Percentiles rank a stretch among this genome's conserved stretches.
phyloP scores from a whole-genome alignment of 108 stramenopile species.

The Epithemia pelagica region DNA sequence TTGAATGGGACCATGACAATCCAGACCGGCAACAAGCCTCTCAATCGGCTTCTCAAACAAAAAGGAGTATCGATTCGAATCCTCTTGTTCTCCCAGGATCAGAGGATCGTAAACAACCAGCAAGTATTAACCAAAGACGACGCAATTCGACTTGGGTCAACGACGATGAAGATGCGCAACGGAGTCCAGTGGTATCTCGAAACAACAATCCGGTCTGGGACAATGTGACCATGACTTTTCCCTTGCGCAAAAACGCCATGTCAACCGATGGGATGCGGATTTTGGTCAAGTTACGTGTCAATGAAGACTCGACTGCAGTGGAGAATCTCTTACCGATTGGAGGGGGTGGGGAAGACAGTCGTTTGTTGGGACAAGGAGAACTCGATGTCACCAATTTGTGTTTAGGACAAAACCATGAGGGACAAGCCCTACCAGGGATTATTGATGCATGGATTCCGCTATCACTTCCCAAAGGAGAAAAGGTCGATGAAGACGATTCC shows the following conservation, averaged over 20 bases:
- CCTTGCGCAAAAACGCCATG: slow-evolving; percentile 52
- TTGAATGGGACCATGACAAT: neutral
- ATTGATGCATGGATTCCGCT: slow-evolving; percentile 67
- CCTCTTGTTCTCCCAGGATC: neutral
- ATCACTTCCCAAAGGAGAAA: slow-evolving; percentile 7
- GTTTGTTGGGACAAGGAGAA: slow-evolving; percentile 55
- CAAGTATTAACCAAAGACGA: neutral
- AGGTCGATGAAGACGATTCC: slow-evolving; percentile 5
- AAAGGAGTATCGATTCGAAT: neutral
- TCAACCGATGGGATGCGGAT: slow-evolving; percentile 37
- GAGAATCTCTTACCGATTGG: slow-evolving; percentile 42
- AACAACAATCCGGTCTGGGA: slow-evolving; percentile 72
- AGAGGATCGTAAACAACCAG: neutral
- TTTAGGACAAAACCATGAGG: slow-evolving; percentile 36
- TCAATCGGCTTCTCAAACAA: neutral
- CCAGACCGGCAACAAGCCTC: neutral
- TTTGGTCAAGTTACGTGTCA: slow-evolving; percentile 43
- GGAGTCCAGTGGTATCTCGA: slow-evolving; percentile 38
- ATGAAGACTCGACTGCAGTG: slow-evolving; percentile 59
- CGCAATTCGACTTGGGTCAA: slow-evolving; percentile 1
- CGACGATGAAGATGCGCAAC: slow-evolving; percentile 1
- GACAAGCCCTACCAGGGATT: slow-evolving; percentile 28
- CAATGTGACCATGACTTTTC: slow-evolving; percentile 38
- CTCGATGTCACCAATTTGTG: slow-evolving; percentile 64
- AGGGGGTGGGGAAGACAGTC: slow-evolving; percentile 32